Evolutionary conservation across 306 rosid genomes (phyloP).

Genomic region (Oxytropis ochrocephala): DNA sequence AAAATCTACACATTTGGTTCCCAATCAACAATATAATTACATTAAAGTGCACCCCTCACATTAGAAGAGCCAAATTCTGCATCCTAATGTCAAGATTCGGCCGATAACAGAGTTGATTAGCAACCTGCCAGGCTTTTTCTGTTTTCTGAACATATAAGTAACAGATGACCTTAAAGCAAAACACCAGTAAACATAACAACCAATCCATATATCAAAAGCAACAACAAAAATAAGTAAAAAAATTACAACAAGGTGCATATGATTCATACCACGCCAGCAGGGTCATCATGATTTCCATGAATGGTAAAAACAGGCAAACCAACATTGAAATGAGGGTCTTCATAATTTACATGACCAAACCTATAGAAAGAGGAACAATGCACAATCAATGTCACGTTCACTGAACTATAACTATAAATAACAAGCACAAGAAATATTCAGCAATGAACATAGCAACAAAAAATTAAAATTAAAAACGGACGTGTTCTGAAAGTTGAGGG

Average conservation of each 20-base stretch:
- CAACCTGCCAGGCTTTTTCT: neutral
- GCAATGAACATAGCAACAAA: neutral
- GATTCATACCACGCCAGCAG: slow-evolving; percentile 94
- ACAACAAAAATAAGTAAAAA: neutral
- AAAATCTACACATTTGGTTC: neutral
- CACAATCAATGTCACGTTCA: neutral
- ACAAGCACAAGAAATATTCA: too few relatives aligned
- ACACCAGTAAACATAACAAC: neutral
- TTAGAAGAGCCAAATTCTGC: neutral
- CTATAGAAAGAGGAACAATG: slow-evolving; percentile 30
- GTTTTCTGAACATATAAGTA: neutral
- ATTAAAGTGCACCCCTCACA: neutral
- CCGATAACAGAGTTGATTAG: neutral
- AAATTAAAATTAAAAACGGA: slow-evolving; percentile 2
- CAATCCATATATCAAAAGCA: neutral
- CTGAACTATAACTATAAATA: neutral
- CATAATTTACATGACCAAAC: slow-evolving; percentile 95
- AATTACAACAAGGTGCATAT: neutral
- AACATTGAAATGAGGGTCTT: slow-evolving; percentile 94
- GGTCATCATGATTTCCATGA: slow-evolving; percentile 98
- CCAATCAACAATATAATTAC: neutral
- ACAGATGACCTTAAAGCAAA: neutral
- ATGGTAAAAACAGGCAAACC: slow-evolving; percentile 96
- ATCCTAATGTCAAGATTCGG: neutral
- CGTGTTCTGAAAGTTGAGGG: slow-evolving; percentile 75